Percentiles rank a stretch among this genome's conserved stretches.
Evolutionary conservation across 169 alveolate species (phyloP).

Genomic region (Perkinsus olseni): DNA sequence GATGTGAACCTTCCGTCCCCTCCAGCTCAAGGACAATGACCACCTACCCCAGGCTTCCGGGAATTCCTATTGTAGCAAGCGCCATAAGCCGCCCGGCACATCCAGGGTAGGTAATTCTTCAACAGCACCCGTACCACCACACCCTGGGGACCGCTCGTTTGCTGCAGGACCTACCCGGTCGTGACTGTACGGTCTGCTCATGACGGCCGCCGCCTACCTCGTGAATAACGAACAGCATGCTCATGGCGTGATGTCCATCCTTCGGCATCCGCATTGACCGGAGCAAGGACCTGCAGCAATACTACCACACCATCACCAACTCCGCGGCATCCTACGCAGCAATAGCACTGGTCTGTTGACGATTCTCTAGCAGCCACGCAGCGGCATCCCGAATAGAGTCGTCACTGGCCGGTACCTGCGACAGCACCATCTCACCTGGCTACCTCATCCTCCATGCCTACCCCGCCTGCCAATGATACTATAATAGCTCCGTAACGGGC

Average conservation of each 20-base stretch:
- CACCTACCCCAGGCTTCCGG: background rate
- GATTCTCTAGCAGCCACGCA: background rate
- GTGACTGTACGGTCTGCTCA: background rate
- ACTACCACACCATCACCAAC: background rate
- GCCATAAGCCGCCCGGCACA: background rate
- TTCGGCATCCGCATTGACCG: background rate
- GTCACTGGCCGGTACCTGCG: background rate
- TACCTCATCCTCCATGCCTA: background rate
- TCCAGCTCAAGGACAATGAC: background rate
- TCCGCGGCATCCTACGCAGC: background rate
- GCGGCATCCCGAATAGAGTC: background rate
- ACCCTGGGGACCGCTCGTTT: background rate
- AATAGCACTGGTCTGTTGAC: background rate
- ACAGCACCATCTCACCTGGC: background rate
- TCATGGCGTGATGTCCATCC: background rate
- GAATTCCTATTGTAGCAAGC: background rate
- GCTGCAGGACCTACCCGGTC: background rate
- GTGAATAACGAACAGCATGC: background rate
- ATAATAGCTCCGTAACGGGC: background rate
- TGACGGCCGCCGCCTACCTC: background rate
- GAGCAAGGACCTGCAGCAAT: background rate
- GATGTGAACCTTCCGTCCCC: background rate
- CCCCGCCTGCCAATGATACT: background rate
- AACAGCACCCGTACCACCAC: background rate
- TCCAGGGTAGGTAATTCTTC: background rate